Evolutionary conservation across 352 stramenopile species (phyloP), one percentile per base, ranked within the genome.

Genomic region (Phytophthora pinifolia): DNA sequence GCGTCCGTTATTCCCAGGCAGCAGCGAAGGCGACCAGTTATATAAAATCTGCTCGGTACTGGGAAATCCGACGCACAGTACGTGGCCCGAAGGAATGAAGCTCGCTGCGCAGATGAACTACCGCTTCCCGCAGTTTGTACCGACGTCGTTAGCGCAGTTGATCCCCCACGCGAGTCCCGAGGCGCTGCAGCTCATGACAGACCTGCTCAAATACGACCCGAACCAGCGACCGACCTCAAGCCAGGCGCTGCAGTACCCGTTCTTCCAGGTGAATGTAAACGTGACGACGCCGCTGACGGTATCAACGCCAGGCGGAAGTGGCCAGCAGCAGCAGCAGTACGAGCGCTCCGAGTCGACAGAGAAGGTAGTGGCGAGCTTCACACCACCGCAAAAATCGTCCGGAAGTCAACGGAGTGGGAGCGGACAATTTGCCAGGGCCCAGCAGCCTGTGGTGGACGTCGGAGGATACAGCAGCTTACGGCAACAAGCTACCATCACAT

Each of bases 1-100:
- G 25, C 69, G 79, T 7, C 97, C 97, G 5, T 79, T 99, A n/a
- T 99, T 99, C 65, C 97, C 97, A 0, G 97, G 97, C 9, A 96
- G 74, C 43, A 96, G 75, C 46, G 97, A 99, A 79, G 88, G 95
- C 25, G 96, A 99, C 67, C 89, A 99, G 75, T 83, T 99, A 8
- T 97, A 98, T 74, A 98, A 98, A 60, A 98, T 98, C 27, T 98
- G 92, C 71, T 96, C 86, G 2, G 89, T 98, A n/a, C 62, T 98
- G 17, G 94, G 94, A 2, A 96, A 90, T 42, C 96, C 96, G 6
- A 97, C 86, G 0, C 74, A 90, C 29, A 75, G 76, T 42, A 91
- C 65, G 34, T 99, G 96, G 97, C 79, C 83, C 1, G 95, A 99
- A 69, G 96, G 96, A 31, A 89, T 98, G 72, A 96, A 96, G 48